Base-by-base conservation (phyloP, 371 early-diverging fungal species). In the Mortierella sp. region DNA sequence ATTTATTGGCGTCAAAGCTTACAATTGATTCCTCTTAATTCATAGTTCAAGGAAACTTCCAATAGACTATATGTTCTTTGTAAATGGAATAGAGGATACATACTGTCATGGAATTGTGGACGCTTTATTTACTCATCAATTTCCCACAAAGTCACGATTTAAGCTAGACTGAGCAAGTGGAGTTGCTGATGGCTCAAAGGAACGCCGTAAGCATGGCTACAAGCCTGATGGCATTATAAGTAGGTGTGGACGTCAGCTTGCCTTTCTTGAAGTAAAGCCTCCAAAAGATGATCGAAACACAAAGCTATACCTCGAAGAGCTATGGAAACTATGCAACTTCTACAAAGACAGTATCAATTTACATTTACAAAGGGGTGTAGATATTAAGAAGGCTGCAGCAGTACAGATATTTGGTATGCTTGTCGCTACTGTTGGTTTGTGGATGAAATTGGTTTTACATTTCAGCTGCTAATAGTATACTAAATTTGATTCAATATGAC, bases 181-280 rank as follows among this genome's bases (percentile, higher is more conserved):
- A 31, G 59, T 47, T 22, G 60, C 64, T 1, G 12, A 51, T 9
- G 64, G 70, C 3, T 59, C 70, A 22, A 62, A 58, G 37, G 70
- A 57, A 19, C 70, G 70, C 15, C 34, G 53, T 8, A 13, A 13
- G 2, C 34, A 64, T 59, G 64, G 70, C 10, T 53, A 49, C 60
- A 58, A 70, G 53, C 70, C 70, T 0, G 70, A 70, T 59, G 70
- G 26, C 37, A 63, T 70, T 28, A 55, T 70, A 45, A 62, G 70
- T 32, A 51, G 34, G 22, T 10, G 23, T 12, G 31, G 43, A 28
- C 10, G 37, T 2, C 53, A 70, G 47, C 40, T 64, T 22, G 59
- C 53, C 1, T 64, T 64, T 59, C n/a, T 70, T 8, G 59, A 70
- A 29, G 51, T 70, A 32, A 70, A 70, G 51, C 70, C 70, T 15